Evolutionary conservation across 305 asterid genomes (phyloP).

Genomic region (Withania somnifera): DNA sequence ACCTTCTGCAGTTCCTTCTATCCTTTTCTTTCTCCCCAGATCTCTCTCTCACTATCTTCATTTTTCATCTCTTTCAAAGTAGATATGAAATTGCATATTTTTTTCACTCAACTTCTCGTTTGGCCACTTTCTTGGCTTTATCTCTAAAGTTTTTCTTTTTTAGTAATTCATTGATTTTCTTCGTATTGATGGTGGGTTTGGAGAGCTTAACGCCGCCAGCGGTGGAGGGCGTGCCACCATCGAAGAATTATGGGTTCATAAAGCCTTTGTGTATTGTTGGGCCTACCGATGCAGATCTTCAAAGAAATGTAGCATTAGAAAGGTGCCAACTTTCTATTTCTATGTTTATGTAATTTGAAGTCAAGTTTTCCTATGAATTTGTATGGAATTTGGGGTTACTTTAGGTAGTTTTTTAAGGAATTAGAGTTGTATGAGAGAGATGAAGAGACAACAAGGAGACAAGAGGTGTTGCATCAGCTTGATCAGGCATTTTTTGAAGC

Average conservation of each 20-base stretch:
- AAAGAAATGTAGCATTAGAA: constrained; percentile 44
- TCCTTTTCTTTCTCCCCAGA: constrained; percentile 5
- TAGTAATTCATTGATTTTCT: no score
- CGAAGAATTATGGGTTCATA: constrained; percentile 58
- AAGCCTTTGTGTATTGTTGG: constrained; percentile 59
- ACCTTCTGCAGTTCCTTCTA: background rate
- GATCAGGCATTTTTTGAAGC: constrained; percentile 30
- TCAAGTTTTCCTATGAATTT: background rate
- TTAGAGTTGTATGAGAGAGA: constrained; percentile 53
- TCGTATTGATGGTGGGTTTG: constrained; percentile 9
- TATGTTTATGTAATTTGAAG: background rate
- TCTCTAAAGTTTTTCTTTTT: background rate
- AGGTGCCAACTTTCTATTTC: constrained; percentile 21
- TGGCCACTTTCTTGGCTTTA: background rate
- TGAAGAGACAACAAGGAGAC: constrained; percentile 56
- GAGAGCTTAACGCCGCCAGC: constrained; percentile 16
- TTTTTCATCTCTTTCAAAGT: background rate
- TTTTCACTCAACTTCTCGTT: background rate
- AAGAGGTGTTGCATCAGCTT: constrained; percentile 42
- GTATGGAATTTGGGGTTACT: background rate
- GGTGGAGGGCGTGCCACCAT: constrained; percentile 22
- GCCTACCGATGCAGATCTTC: constrained; percentile 53
- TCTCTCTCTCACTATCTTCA: background rate
- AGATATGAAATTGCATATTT: background rate
- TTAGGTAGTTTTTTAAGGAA: constrained; percentile 40